Conservation (phyloP, 2,329 filamentous ascomycete species). For the Trichoderma harzianum region DNA sequence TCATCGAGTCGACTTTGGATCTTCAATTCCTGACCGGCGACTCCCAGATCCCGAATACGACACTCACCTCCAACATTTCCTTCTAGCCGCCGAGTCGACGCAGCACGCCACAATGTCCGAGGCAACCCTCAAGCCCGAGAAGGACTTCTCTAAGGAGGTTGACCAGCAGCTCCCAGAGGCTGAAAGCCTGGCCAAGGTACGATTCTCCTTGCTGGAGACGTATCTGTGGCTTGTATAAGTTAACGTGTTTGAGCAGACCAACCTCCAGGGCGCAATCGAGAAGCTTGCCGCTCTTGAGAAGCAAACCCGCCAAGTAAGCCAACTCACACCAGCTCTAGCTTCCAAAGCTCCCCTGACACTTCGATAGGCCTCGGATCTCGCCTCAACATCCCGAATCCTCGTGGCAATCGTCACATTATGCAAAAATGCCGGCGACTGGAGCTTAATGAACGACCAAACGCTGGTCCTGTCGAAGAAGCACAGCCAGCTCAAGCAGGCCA, state of each 20-base stretch:
- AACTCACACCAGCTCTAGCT: constrained; percentile 18
- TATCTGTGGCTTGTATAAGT: not conserved
- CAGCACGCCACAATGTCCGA: constrained; percentile 64
- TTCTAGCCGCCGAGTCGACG: not conserved
- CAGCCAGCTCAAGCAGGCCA: constrained; percentile 98
- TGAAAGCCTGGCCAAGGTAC: constrained; percentile 81
- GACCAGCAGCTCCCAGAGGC: constrained; percentile 89
- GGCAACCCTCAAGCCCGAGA: constrained; percentile 85
- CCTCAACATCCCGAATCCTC: constrained; percentile 86
- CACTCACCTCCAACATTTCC: not conserved
- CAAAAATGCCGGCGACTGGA: constrained; percentile 91
- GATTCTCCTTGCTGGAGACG: constrained; percentile 30
- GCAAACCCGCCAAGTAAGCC: constrained; percentile 84
- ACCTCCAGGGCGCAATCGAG: constrained; percentile 85
- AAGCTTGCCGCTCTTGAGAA: constrained; percentile 92
- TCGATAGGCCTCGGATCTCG: constrained; percentile 84
- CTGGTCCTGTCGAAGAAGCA: constrained; percentile 97
- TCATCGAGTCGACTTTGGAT: not conserved
- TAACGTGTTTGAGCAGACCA: constrained; percentile 49
- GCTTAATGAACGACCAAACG: constrained; percentile 92
- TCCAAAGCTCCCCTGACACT: constrained; percentile 20
- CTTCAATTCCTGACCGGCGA: not conserved
- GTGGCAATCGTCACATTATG: constrained; percentile 88
- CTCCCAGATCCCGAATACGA: not conserved
- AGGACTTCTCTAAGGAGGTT: constrained; percentile 97